Conservation (phyloP, 2,329 filamentous ascomycete species). For the Trichoderma aggressivum region DNA sequence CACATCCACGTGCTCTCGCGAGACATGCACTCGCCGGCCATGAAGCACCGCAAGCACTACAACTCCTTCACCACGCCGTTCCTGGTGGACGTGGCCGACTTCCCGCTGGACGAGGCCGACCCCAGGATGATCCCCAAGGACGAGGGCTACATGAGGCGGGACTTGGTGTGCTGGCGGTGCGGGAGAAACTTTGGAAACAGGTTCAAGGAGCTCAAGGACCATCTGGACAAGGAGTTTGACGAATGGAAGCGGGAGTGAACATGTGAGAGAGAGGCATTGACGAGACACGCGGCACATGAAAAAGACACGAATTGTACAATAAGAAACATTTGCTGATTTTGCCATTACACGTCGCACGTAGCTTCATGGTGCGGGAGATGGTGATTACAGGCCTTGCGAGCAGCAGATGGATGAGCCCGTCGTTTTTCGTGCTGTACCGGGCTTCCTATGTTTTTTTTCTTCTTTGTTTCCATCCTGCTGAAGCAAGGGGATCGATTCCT, state of each 20-base stretch:
- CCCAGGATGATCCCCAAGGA: slow-evolving; percentile 54
- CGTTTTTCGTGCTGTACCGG: background rate
- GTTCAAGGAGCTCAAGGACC: slow-evolving; percentile 71
- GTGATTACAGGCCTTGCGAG: background rate
- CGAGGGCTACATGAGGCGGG: slow-evolving; percentile 58
- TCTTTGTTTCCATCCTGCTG: background rate
- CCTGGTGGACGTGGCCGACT: slow-evolving; percentile 72
- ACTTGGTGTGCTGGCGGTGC: slow-evolving; percentile 84
- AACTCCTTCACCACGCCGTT: slow-evolving; percentile 87
- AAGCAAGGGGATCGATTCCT: background rate
- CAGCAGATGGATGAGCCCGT: background rate
- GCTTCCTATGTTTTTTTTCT: background rate
- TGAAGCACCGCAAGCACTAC: slow-evolving; percentile 86
- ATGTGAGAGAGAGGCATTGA: background rate
- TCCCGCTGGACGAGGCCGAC: slow-evolving; percentile 69
- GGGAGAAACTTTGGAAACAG: slow-evolving; percentile 67
- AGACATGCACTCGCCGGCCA: slow-evolving; percentile 68
- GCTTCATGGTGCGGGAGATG: background rate
- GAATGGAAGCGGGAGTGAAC: slow-evolving; percentile 64
- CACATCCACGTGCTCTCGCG: slow-evolving; percentile 84
- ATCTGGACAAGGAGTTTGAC: slow-evolving; percentile 72
- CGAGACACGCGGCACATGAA: background rate
- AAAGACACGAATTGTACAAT: background rate
- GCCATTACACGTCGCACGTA: background rate
- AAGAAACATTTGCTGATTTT: background rate